A percentile compares a stretch with the other conserved stretches of the same genome.
Evolutionary conservation across 306 rosid species (phyloP).

Genomic region (Cyclanthera cordifolia): DNA sequence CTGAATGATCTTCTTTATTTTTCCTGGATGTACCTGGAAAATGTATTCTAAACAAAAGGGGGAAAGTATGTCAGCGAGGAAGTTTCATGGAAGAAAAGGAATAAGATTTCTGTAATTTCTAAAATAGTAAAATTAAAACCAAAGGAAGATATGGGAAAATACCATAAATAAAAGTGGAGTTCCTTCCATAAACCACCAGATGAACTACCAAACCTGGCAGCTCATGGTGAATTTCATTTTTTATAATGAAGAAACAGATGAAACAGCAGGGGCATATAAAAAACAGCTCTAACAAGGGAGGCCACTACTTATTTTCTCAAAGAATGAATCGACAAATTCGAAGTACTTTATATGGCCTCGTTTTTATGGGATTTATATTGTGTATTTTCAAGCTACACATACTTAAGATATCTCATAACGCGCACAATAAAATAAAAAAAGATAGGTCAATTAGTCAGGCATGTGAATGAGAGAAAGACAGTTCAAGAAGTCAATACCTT

Average conservation of each 20-base stretch:
- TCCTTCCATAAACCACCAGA: neutral
- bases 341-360: neutral
- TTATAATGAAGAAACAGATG: too few relatives aligned
- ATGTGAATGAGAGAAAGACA: neutral
- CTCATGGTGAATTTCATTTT: neutral
- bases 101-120: neutral
- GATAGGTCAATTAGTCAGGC: neutral
- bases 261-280: too few relatives aligned
- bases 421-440: neutral
- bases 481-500: constrained; percentile 36
- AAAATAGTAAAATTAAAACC: neutral
- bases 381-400: neutral
- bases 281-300: too few relatives aligned
- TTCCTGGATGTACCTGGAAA: constrained; percentile 34
- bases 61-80: constrained; percentile 1
- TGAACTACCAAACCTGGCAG: neutral
- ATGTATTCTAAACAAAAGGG: constrained; percentile 31
- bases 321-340: neutral
- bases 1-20: constrained; percentile 66
- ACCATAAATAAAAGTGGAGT: neutral
- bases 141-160: neutral
- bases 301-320: neutral
- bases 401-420: neutral
- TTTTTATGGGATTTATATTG: neutral
- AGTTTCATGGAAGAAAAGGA: neutral